phyloP scores from a whole-genome alignment of 202 grass and related monocot genomes.

The Setaria viridis region DNA sequence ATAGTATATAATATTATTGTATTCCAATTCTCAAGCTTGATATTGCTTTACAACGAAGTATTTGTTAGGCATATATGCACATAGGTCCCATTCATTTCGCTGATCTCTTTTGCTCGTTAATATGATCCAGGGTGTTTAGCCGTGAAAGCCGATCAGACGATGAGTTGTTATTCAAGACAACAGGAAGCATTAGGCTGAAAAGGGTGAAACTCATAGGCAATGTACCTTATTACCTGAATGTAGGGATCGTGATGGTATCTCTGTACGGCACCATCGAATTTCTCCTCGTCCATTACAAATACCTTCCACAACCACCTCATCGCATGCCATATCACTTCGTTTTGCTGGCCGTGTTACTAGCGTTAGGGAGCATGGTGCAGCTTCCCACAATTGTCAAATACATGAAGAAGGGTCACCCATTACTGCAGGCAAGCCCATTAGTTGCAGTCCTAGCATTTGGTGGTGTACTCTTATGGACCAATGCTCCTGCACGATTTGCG shows the following conservation, averaged over 20 bases:
- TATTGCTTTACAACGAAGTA: neutral
- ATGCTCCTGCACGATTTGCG: neutral
- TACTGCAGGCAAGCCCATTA: neutral
- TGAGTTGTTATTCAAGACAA: slow-evolving; percentile 12
- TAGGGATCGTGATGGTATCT: slow-evolving; percentile 5
- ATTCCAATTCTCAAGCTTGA: neutral
- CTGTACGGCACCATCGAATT: neutral
- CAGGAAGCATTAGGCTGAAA: neutral
- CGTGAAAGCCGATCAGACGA: slow-evolving; percentile 19
- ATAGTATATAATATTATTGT: too few species aligned
- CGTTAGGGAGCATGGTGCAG: neutral
- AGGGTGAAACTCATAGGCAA: neutral
- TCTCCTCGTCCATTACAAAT: neutral
- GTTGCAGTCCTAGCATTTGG: slow-evolving; percentile 10
- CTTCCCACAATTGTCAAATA: neutral
- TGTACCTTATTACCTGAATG: neutral
- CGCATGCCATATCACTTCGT: neutral
- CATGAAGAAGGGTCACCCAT: neutral
- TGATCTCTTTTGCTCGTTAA: neutral
- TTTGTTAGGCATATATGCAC: neutral
- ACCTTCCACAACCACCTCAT: neutral
- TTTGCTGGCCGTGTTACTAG: neutral
- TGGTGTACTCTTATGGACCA: neutral
- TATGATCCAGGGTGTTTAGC: slow-evolving; percentile 22
- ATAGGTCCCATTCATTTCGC: neutral